A percentile compares a stretch with the other conserved stretches of the same genome.
Evolutionary conservation across 1,284 basidiomycete genomes (phyloP).

Genomic region (Tetrapyrgos nigripes): DNA sequence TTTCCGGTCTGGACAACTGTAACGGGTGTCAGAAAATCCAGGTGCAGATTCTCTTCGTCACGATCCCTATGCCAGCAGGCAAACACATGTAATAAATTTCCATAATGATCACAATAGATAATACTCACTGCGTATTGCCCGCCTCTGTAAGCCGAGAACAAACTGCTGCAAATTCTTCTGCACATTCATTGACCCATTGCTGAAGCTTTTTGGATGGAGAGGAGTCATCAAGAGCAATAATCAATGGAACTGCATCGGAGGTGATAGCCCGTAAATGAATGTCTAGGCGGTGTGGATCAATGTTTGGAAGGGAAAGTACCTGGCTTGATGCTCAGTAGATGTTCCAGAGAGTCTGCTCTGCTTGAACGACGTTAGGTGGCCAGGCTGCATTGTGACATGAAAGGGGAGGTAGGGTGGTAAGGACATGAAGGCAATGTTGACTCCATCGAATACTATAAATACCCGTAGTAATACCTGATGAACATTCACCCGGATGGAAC

Average conservation of each 20-base stretch:
- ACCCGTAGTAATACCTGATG: no score
- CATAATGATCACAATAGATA: no score
- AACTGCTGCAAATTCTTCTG: slow-evolving; percentile 5
- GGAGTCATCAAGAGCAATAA: slow-evolving; percentile 11
- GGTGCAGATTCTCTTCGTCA: not conserved
- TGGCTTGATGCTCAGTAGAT: no score
- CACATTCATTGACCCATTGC: slow-evolving; percentile 8
- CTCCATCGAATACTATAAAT: no score
- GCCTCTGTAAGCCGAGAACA: slow-evolving; percentile 6
- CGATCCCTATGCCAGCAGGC: not conserved
- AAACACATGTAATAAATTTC: not conserved
- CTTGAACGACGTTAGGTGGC: no score
- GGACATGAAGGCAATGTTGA: no score
- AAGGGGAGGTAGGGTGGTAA: no score
- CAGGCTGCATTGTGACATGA: no score
- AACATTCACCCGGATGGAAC: no score
- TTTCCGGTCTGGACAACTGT: slow-evolving; percentile 6
- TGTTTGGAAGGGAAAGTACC: slow-evolving; percentile 10
- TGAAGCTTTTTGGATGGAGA: slow-evolving; percentile 10
- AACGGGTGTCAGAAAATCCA: slow-evolving; percentile 13
- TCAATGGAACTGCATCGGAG: slow-evolving; percentile 9
- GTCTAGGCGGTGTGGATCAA: slow-evolving; percentile 10
- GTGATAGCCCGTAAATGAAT: slow-evolving; percentile 4
- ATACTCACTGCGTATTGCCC: not conserved
- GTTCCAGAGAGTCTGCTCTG: no score